These are phyloP conservation scores for Mortierella hygrophila DNA, from an alignment of 192 early-diverging fungal species.

Conservation along the genomic window DNA sequence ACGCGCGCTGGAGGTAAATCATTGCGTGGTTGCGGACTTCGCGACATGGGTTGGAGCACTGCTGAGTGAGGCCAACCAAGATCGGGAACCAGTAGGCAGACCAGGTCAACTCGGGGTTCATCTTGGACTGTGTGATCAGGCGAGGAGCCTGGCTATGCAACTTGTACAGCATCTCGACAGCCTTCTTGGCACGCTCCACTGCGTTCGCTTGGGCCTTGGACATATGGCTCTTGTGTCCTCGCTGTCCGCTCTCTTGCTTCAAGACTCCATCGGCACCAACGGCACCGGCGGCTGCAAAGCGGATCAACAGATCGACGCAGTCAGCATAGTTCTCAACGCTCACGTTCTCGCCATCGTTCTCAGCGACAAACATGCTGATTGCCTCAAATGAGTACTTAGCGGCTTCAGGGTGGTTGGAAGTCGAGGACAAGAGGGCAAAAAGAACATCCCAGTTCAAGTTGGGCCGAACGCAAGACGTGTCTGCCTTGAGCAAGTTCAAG, in stretches of 20 bases:
- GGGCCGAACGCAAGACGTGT: slow-evolving; percentile 58
- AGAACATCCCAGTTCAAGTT: slow-evolving; percentile 64
- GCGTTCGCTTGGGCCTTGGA: slow-evolving; percentile 61
- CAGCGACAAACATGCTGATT: slow-evolving; percentile 67
- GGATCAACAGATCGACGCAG: slow-evolving; percentile 76
- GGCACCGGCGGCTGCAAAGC: slow-evolving; percentile 70
- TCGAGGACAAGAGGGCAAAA: slow-evolving; percentile 66
- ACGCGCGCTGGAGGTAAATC: slow-evolving; percentile 82
- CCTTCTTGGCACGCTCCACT: slow-evolving; percentile 72
- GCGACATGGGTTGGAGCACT: slow-evolving; percentile 79
- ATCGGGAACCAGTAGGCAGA: slow-evolving; percentile 85
- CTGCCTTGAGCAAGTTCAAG: slow-evolving; percentile 71
- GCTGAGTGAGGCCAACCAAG: slow-evolving; percentile 77
- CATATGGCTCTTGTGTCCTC: slow-evolving; percentile 42
- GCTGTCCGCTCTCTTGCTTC: slow-evolving; percentile 52
- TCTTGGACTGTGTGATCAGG: slow-evolving; percentile 56
- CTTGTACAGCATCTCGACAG: slow-evolving; percentile 75
- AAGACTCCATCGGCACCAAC: slow-evolving; percentile 38
- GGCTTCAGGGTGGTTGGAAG: slow-evolving; percentile 72
- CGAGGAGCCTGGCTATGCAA: slow-evolving; percentile 69
- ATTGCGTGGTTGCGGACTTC: slow-evolving; percentile 88
- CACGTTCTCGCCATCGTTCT: slow-evolving; percentile 60
- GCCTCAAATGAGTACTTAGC: slow-evolving; percentile 74
- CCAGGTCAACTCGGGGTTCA: slow-evolving; percentile 68
- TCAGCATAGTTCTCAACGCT: slow-evolving; percentile 79